Base-by-base conservation (phyloP, 108 stramenopile genomes). In the Pseudonitzschia pungens region DNA sequence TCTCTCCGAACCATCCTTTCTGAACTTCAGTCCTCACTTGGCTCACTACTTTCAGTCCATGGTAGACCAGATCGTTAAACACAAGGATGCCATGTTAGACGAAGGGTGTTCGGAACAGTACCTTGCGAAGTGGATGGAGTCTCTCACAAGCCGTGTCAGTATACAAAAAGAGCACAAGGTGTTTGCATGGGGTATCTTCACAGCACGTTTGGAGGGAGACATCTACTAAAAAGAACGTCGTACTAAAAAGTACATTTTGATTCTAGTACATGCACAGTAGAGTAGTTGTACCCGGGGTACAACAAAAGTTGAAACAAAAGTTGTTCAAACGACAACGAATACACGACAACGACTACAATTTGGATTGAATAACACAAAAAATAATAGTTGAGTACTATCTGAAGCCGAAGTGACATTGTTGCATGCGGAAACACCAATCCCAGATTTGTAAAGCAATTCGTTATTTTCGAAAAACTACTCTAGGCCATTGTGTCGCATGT, bases 401-500 rank as follows among this genome's bases (percentile, higher is more conserved):
- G n/a, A n/a, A n/a, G n/a, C n/a, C n/a, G n/a, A n/a, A n/a, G n/a
- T n/a, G n/a, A n/a, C n/a, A n/a, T n/a, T n/a, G n/a, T n/a, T n/a
- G n/a, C n/a, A n/a, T n/a, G n/a, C n/a, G n/a, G n/a, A n/a, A n/a
- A n/a, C n/a, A n/a, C n/a, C n/a, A n/a, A n/a, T n/a, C n/a, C n/a
- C 6, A 36, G 36, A 5, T 36, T 36, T 36, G 2, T 6, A 36
- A 36, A 36, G 36, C 45, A 48, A 8, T 48, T 48, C 45, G 18
- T 18, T 48, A 11, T 2, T 48, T 4, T 48, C 7, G 18, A 4
- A 48, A 11, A 48, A 11, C 10, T 80, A 93, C n/a, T 82, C 92
- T 21, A 99, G 89, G 0, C 98, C 98, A 52, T 89, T 94, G 88
- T 99, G 98, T 43, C 96, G 85, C 52, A 99, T 76, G 21, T 98